Base-by-base conservation (phyloP, 2,329 filamentous ascomycete genomes). In the Trichophaea hybrida region DNA sequence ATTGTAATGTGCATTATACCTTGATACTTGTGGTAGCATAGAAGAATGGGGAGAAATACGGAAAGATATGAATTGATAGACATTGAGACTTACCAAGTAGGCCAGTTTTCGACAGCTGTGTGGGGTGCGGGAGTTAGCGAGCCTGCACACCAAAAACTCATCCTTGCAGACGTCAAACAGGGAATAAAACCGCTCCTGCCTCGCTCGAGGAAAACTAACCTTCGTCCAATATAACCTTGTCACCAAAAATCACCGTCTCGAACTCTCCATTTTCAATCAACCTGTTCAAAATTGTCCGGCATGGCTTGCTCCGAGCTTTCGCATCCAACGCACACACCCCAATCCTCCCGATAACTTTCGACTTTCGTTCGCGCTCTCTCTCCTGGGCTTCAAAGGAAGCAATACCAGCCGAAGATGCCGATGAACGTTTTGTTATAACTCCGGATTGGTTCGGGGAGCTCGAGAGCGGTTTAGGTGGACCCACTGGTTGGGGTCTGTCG, bases 221-320 rank as follows among this genome's bases (percentile, higher is more conserved):
- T 79, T 98, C 93, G 69, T 98, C 93, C 38, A 98, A 77, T 67
- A 98, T 98, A 48, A 96, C 91, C 74, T 98, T 98, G 75, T 98
- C 93, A 52, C 93, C 94, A 75, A 98, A 98, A 10, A 98, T 91
- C 63, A 94, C 85, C 31, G 97, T 90, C 69, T 98, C 91, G 69
- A 98, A 97, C 68, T 97, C 91, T 54, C 84, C 82, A 66, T 94
- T 90, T 37, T 86, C 82, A 65, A 96, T 91, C 17, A 98, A 78
- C 55, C 90, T 82, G 69, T 94, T 97, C 61, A 98, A 75, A 67
- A 98, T 98, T 70, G 95, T 97, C 66, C 94, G 81, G 70, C 91
- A 96, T 1, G 93, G 93, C 73, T 97, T 97, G 77, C 90, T 96
- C 69, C 93, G 81, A 38, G 93, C 93, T 75, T 98, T 98, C 67